Evolutionary conservation across 1,284 basidiomycete species (phyloP), one percentile per base, ranked within the genome.

Genomic region (Cutaneotrichosporon arboriforme): DNA sequence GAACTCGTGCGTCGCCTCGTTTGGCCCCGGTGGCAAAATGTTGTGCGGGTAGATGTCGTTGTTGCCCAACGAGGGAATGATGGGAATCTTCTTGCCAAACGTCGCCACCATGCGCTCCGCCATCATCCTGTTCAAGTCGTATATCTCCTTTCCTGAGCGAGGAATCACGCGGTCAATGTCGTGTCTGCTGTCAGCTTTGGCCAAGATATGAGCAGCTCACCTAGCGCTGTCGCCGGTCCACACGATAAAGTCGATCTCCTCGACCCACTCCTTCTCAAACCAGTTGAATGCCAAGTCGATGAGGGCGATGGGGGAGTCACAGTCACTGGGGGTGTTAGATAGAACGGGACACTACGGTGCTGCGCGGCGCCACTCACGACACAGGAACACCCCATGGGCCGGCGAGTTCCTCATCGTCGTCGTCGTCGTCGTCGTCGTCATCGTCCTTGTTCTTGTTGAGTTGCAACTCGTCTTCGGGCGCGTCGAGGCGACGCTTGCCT

Each of bases 141-240:
- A 87, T 57, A 96, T 93, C 74, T 94, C 91, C 50, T 78, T 78
- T 5, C 83, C 80, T 38, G 89, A 89, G 52, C 92, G 84, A 40
- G 91, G 91, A 10, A 85, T 68, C 57, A 81, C 79, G 52, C 83
- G 81, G 74, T 94, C 91, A 68, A 86, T 89, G 71, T 97, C 91
- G 73, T 93, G 91, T 73, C 91, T 89, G 57, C 12, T 31, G 46
- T 55, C 40, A 51, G 51, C 47, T 53, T 41, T n/a, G 43, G 40
- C 26, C 7, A 31, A 7, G 26, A 7, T 10, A 5, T 10, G 7
- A 10, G 10, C 7, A 42, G 37, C 50, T 61, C 64, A 88, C 88
- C 88, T 83, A 34, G 89, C 91, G 74, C 84, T 91, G 74, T 96
- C 91, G 37, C 91, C 91, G 7, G 90, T 94, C 89, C 88, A 91